Percentiles rank a stretch among this genome's conserved stretches.
These are phyloP conservation scores for Fusarium ramigenum DNA, from an alignment of 2,329 filamentous ascomycete species.

Conservation along the genomic window DNA sequence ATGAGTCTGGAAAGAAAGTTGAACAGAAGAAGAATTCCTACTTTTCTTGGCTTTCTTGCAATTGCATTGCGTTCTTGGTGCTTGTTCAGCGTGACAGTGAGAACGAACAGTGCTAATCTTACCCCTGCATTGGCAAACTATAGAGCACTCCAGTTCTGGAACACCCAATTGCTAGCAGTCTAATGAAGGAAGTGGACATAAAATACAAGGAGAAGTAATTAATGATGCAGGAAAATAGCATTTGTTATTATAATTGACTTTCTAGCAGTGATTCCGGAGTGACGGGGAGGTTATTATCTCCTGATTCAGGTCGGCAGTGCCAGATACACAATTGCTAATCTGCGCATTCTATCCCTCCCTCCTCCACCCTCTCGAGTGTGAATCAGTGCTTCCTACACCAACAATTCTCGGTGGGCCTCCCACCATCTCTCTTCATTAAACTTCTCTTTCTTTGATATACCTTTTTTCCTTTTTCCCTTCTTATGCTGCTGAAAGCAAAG, in stretches of 20 bases:
- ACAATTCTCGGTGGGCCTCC: background rate
- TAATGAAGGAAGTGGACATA: background rate
- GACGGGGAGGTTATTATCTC: background rate
- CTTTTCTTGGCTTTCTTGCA: background rate
- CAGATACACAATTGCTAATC: background rate
- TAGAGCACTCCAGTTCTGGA: background rate
- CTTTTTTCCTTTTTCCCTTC: background rate
- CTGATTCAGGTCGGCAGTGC: background rate
- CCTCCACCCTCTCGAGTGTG: background rate
- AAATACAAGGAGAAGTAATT: background rate
- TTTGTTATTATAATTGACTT: background rate
- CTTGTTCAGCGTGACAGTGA: background rate
- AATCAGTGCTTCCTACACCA: slow-evolving; percentile 12
- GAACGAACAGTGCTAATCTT: background rate
- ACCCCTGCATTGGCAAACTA: background rate
- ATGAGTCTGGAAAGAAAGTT: background rate
- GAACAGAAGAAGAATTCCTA: background rate
- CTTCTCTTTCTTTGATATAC: too few relatives aligned
- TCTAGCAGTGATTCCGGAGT: background rate
- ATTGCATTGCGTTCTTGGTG: background rate
- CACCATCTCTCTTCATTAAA: background rate
- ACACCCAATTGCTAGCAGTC: background rate
- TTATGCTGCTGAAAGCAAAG: background rate
- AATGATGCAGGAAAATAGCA: background rate
- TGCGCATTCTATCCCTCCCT: background rate